Evolutionary conservation across 805 yeast genomes (phyloP), one percentile per base, ranked within the genome.

Genomic region (Wickerhamiella allomyrinae): DNA sequence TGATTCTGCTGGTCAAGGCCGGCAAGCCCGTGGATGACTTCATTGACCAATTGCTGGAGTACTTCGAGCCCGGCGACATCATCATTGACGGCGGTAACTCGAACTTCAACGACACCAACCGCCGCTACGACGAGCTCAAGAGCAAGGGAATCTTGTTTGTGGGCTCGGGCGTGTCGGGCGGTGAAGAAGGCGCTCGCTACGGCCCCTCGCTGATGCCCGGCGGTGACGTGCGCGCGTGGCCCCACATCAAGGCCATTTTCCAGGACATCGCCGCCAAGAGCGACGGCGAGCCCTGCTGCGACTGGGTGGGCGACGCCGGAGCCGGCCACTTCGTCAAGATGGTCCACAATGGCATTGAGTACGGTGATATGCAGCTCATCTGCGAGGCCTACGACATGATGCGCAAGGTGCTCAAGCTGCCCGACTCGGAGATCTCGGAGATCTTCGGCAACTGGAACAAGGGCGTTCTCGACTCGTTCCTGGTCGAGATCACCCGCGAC

Each of bases 121-220:
- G 97, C 71, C 84, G 98, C 69, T 85, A 68, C 73, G 89, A 74
- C 46, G 94, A 86, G 63, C 76, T 89, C 64, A 77, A 80, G 65
- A 70, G 67, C 44, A 77, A 89, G 73, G 97, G 94, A 35, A 78
- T 87, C 60, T 69, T 76, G 52, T 91, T 85, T 56, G 97, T 89
- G 51, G 98, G 98, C 60, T 87, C 95, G 49, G 98, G 98, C 81
- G 97, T 91, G 52, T 89, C 97, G 56, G 98, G 98, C 69, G 98
- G 98, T 74, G 98, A 89, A 71, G 98, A 89, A 67, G 98, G 98
- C 74, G 98, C 98, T 58, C 84, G 98, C 70, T 76, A 82, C 68
- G 98, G 98, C 60, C 98, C 98, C 49, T 87, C 97, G 49, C 75
- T 89, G 67, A 89, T 89, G 98, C 98, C 98, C 57, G 98, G 98